Base-by-base conservation (phyloP, 441 rosid genomes). In the Euphorbia celastroides region DNA sequence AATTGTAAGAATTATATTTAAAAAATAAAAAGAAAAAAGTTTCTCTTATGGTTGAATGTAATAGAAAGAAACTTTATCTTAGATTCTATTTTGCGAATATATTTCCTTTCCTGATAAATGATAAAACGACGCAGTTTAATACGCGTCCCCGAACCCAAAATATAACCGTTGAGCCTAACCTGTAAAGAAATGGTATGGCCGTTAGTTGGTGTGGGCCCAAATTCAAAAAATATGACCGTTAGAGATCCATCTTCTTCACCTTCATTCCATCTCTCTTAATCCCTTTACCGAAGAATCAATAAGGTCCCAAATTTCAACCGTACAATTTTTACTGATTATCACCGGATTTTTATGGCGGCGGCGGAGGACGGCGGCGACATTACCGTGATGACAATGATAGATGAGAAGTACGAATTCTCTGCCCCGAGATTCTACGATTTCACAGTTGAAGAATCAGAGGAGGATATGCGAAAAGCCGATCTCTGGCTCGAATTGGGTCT, bases 401-500 rank as follows among this genome's bases (percentile, higher is more conserved):
- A 94, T 55, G 80, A 84, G 72, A 57, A 70, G 0, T 94, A 88
- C 69, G 99, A 94, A 79, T 94, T 92, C 82, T 86, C 90, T 12
- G 99, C 97, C 9, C 98, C 97, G 2, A 60, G 78, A 30, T 94
- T 93, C 82, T 94, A 79, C 25, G 97, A 94, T 74, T 94, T 94
- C 75, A 60, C 75, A 0, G 74, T 67, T 5, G 93, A 78, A 17
- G 97, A 94, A 77, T 80, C 92, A 0, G 96, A 85, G 28, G 91
- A 89, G 41, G 94, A 89, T 22, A 64, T 65, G 63, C 76, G 78
- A 9, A 75, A 74, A 27, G 97, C 97, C 0, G 97, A 94, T 75
- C 85, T 84, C 60, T 94, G 99, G 99, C 92, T 94, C 68, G 84
- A 81, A 5, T 72, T 78, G n/a, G 81, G 96, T 27, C 72, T 83